Conservation (phyloP, 352 stramenopile species). For the Pythium plurisporium region DNA sequence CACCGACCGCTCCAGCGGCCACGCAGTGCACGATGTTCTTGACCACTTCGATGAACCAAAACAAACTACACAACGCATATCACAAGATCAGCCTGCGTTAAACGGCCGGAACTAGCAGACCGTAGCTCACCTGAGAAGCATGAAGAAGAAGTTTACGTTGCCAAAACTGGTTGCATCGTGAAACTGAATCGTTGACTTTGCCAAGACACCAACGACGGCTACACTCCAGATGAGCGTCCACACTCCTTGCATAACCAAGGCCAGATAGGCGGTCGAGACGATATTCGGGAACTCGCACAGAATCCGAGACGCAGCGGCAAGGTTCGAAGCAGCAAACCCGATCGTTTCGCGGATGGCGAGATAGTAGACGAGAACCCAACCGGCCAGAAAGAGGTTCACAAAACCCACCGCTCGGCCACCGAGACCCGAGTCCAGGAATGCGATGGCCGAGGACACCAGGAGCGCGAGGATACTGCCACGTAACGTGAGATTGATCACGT, state of each 20-base stretch:
- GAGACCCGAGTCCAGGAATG: conserved; percentile 68
- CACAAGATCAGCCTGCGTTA: too few species aligned
- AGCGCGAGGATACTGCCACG: conserved; percentile 56
- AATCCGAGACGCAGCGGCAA: conserved; percentile 65
- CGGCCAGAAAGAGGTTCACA: conserved; percentile 73
- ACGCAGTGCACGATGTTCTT: conserved; percentile 88
- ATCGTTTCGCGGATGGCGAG: conserved; percentile 54
- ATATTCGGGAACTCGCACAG: conserved; percentile 72
- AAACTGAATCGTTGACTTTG: conserved; percentile 40
- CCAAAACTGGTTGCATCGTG: conserved; percentile 60
- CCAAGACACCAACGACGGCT: conserved; percentile 67
- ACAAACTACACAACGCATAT: conserved; percentile 50
- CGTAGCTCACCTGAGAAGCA: conserved; percentile 64
- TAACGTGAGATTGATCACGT: conserved; percentile 71
- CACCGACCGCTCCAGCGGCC: conserved; percentile 65
- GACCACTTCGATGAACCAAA: conserved; percentile 81
- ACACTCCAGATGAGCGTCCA: conserved; percentile 80
- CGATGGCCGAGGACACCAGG: conserved; percentile 38
- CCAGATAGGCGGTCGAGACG: conserved; percentile 60
- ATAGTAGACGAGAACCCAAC: conserved; percentile 67
- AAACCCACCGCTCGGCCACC: conserved; percentile 79
- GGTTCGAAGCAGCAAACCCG: conserved; percentile 75
- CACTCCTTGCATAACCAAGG: conserved; percentile 48
- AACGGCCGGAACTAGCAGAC: too few species aligned
- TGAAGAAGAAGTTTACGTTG: conserved; percentile 82